phyloP scores from a whole-genome alignment of 2,329 filamentous ascomycete species.

The Coniochaeta hoffmannii region DNA sequence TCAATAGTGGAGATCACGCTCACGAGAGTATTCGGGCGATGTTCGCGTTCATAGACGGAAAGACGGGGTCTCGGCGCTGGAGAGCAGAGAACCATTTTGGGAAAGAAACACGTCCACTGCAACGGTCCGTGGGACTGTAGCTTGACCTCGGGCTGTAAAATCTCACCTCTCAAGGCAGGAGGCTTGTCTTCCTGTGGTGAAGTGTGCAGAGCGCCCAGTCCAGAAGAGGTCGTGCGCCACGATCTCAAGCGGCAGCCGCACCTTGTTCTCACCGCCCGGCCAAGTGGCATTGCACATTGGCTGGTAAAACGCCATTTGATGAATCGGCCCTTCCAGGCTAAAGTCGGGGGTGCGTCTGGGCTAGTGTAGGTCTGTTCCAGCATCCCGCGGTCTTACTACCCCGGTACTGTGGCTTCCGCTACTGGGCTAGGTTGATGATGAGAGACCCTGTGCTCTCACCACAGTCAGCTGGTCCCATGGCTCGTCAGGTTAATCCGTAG shows the following conservation, averaged over 20 bases:
- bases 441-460: no score
- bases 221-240: slow-evolving; percentile 4
- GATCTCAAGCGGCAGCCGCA: slow-evolving; percentile 15
- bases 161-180: not conserved
- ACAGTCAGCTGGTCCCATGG: no score
- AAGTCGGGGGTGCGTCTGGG: slow-evolving; percentile 17
- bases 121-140: not conserved
- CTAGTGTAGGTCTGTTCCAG: not conserved
- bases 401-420: not conserved
- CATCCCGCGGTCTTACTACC: not conserved
- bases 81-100: not conserved
- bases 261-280: slow-evolving; percentile 20
- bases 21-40: not conserved
- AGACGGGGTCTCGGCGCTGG: not conserved
- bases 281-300: slow-evolving; percentile 24
- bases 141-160: not conserved
- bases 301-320: slow-evolving; percentile 26
- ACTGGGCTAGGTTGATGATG: no score
- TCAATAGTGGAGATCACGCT: not conserved
- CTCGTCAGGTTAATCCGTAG: no score
- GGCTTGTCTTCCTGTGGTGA: no score
- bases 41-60: not conserved
- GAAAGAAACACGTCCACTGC: not conserved
- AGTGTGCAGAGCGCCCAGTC: not conserved
- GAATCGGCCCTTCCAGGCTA: slow-evolving; percentile 36